Base-by-base conservation (phyloP, 2,329 filamentous ascomycete genomes). In the Pleochaeta shiraiana region DNA sequence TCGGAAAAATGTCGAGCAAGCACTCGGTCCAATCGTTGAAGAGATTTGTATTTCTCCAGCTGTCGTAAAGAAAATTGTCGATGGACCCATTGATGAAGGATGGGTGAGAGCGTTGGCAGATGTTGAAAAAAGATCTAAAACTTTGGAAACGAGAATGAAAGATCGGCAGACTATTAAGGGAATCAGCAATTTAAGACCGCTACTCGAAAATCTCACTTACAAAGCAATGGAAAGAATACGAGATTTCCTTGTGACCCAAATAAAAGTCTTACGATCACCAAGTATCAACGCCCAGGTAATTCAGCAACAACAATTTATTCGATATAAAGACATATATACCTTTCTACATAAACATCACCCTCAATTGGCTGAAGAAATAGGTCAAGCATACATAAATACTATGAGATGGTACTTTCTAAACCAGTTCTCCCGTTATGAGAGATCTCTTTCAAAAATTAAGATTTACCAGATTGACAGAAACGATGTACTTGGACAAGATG, bases 321-420 rank as follows among this genome's bases (percentile, higher is more conserved):
- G 83, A 69, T 95, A 90, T 76, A 95, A 89, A 73, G 90, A 95
- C 37, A 77, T 96, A 0, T 98, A 86, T 74, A 80, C 83, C 5
- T 98, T 97, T 72, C 79, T 98, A 34, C 84, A 89, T 66, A 85
- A 83, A 69, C 87, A 92, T 68, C 90, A 97, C 70, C 78, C 87
- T 0, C 79, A 83, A n/a, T 82, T 98, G 5, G 90, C 89, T 9
- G 86, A 91, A 64, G 89, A 98, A 74, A 95, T 98, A 68, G 85
- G 85, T 9, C 87, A 90, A 73, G 93, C 95, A 3, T 98, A 98
- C 71, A 86, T 95, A 77, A 95, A 96, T 73, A 98, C 95, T 0
- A 98, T 98, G 90, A 84, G 90, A 64, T 98, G 93, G 93, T 98
- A 98, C 72, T 97, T 97, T 73, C 76, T 87, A 64, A 93, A 87